Evolutionary conservation across 2,329 filamentous ascomycete genomes (phyloP).

Genomic region (Monosporascus sp.): DNA sequence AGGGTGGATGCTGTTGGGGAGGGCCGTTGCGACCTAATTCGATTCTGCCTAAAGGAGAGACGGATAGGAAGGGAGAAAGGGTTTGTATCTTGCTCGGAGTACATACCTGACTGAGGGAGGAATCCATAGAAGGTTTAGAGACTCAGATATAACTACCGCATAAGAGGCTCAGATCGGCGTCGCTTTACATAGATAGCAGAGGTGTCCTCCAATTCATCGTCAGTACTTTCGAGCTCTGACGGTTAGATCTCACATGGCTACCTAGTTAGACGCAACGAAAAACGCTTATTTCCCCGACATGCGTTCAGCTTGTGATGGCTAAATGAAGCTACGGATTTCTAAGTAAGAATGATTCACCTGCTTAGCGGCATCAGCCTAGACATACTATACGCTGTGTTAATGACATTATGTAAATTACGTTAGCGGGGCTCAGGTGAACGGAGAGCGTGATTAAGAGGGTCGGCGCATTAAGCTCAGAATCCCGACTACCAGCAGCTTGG

Average conservation of each 20-base stretch:
- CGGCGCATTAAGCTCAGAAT: no score
- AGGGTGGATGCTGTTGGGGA: conserved; percentile 24
- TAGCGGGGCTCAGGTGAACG: no score
- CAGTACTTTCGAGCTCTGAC: background rate
- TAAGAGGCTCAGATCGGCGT: background rate
- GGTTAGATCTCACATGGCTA: background rate
- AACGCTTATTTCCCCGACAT: background rate
- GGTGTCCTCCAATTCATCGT: background rate
- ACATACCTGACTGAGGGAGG: conserved; percentile 13
- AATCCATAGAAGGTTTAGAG: conserved; percentile 6
- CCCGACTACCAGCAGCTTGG: no score
- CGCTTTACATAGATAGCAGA: background rate
- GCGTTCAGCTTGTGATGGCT: background rate
- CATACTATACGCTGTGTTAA: no score
- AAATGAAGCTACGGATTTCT: no score
- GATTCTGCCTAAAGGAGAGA: conserved; percentile 12
- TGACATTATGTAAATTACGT: no score
- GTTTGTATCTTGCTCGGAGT: conserved; percentile 15
- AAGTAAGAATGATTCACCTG: no score
- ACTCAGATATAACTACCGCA: background rate
- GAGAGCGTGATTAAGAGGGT: no score
- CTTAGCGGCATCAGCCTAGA: no score
- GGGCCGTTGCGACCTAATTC: conserved; percentile 22
- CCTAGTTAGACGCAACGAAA: background rate
- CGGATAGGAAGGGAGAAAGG: conserved; percentile 5